Conservation (phyloP, 2,329 filamentous ascomycete genomes). For the Biscogniauxia marginata region DNA sequence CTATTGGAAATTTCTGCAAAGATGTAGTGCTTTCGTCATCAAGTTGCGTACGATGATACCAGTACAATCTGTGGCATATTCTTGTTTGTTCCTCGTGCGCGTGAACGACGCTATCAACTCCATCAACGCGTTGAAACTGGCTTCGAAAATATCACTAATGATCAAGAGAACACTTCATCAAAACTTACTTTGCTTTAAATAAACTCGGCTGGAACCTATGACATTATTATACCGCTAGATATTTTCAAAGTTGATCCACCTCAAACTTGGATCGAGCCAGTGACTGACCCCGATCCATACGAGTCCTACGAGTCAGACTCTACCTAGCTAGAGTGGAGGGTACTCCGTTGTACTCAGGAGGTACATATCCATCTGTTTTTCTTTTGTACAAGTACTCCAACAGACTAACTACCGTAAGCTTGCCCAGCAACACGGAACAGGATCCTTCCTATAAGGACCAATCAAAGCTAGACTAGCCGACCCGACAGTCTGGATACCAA, state of each 20-base stretch:
- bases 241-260: neutral
- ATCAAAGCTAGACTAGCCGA: neutral
- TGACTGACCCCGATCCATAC: neutral
- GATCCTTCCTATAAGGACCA: neutral
- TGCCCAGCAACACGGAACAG: neutral
- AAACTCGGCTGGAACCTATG: neutral
- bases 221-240: neutral
- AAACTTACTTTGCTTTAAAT: neutral
- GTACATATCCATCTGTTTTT: neutral
- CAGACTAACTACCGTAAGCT: neutral
- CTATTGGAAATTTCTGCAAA: neutral
- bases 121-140: neutral
- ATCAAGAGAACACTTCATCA: too few species aligned
- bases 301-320: neutral
- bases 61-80: neutral
- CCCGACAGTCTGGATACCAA: neutral
- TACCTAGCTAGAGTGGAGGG: neutral
- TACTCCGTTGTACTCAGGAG: neutral
- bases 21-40: too few species aligned
- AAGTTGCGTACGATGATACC: too few species aligned
- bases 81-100: neutral
- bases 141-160: too few species aligned
- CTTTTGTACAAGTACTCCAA: neutral
- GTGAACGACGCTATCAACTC: neutral
- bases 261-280: neutral